Base-by-base conservation (phyloP, 208 protist species). In the Acanthamoeba lenticulata region DNA sequence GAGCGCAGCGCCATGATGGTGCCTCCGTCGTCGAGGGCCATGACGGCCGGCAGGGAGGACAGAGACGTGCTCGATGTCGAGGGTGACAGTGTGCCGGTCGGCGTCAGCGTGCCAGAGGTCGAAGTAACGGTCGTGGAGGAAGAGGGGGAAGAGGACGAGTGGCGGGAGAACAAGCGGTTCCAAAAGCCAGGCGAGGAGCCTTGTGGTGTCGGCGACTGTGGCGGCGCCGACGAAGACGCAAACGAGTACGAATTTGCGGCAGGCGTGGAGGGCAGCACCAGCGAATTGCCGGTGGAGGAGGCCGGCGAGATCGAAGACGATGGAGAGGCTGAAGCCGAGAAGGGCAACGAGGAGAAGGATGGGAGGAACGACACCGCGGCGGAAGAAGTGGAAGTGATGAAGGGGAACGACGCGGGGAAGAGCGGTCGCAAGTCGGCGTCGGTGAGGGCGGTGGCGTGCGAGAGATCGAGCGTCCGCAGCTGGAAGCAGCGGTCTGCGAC, bases 231-330 rank as follows among this genome's bases (percentile, higher is more conserved):
- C 34, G 65, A 74, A 11, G 65, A 74, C 34, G 65, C n/a, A 29
- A 74, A 74, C 27, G 65, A 74, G n/a, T 74, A 74, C 27, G 65
- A 74, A n/a, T 74, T 74, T 17, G n/a, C n/a, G n/a, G n/a, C n/a
- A n/a, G n/a, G n/a, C n/a, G n/a, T n/a, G n/a, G n/a, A n/a, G n/a
- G n/a, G n/a, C n/a, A n/a, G n/a, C n/a, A n/a, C n/a, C n/a, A n/a
- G n/a, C n/a, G n/a, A n/a, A n/a, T n/a, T n/a, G n/a, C n/a, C n/a
- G n/a, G n/a, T n/a, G n/a, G n/a, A n/a, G n/a, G n/a, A n/a, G n/a
- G n/a, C 1, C 52, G 52, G 27, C 11, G 52, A 57, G 17, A 27
- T 36, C 65, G 65, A 74, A 29, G 34, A 17, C 65, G 65, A 40
- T 15, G 65, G 27, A 2, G 65, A 74, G 4, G 65, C 27, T 17